Evolutionary conservation across 371 early-diverging fungal genomes (phyloP), one percentile per base, ranked within the genome.

Genomic region (Apophysomyces ossiformis): DNA sequence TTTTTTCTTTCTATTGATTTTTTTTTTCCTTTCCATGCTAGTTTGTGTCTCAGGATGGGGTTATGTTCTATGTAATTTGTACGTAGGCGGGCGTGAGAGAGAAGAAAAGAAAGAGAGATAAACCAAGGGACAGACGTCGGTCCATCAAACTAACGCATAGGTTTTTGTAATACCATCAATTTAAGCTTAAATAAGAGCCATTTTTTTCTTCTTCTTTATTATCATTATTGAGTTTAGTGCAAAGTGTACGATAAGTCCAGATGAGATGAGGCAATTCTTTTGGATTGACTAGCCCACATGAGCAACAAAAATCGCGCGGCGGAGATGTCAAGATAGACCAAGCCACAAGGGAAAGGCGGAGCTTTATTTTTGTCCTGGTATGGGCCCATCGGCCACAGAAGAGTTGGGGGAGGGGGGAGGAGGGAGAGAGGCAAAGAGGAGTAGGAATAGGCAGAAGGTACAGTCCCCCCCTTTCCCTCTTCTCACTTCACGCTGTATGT

Each of bases 401-500:
- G 41, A 2, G 41, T 41, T 1, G 41, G 41, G 41, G 39, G 39
- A 11, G 11, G 39, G 41, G 41, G 54, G 54, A 11, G 13, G 15
- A 18, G 4, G 4, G 54, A 18, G 54, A 8, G 54, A 9, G 54
- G 9, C 54, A 50, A 50, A 18, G 54, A 50, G 1, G 54, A 9
- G 54, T 7, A 50, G 4, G 54, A 26, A 21, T 18, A 21, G 9
- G 21, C 54, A 21, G 8, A 13, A n/a, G 21, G 21, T 21, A 9
- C 9, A 11, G 54, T 8, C 21, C 54, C 54, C 54, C 54, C 54
- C 54, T 50, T 47, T 50, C 21, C 46, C 54, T 50, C 54, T 50
- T 50, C 54, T 50, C 54, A 50, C 54, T 50, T 50, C 54, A 50
- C 54, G 21, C 54, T 21, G 54, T 50, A 50, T 26, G 54, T 50